Percentiles rank a stretch among this genome's conserved stretches.
These are phyloP conservation scores for Kalanchoe fedtschenkoi DNA, from an alignment of 164 flowering plant species.

Conservation along the genomic window DNA sequence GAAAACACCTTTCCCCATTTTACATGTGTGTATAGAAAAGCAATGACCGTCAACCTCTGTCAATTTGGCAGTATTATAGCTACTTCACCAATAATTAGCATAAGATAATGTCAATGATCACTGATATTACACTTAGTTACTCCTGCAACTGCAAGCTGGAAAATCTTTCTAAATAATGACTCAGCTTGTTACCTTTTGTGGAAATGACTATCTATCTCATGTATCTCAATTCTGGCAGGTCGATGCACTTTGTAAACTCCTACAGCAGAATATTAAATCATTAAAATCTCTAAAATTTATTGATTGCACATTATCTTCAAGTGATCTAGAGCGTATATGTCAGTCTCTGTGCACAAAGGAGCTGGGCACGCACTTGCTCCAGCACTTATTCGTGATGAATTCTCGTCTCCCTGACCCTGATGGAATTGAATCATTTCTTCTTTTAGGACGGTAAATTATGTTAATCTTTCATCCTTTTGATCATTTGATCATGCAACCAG, in stretches of 20 bases:
- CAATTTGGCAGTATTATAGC: too few relatives aligned
- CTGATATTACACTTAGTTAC: not conserved
- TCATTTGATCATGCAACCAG: not conserved
- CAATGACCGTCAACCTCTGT: too few relatives aligned
- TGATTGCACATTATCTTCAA: not conserved
- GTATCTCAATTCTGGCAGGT: not conserved
- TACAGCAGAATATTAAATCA: not conserved
- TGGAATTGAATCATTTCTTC: not conserved
- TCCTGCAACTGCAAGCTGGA: not conserved
- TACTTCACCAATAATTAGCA: not conserved
- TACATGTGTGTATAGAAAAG: too few relatives aligned
- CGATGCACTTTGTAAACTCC: not conserved
- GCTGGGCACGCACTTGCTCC: not conserved
- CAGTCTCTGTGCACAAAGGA: not conserved
- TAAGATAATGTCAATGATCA: not conserved
- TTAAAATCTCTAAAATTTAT: not conserved
- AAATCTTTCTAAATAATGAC: too few relatives aligned
- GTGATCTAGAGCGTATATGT: not conserved
- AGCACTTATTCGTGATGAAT: not conserved
- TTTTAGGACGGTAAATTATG: not conserved
- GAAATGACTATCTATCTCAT: not conserved
- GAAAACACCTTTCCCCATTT: too few relatives aligned
- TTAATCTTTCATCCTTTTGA: not conserved
- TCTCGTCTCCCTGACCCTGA: not conserved
- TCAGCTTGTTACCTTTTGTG: not conserved